These are phyloP conservation scores for Mycena maculata DNA, from an alignment of 768 basidiomycete genomes.

Conservation along the genomic window DNA sequence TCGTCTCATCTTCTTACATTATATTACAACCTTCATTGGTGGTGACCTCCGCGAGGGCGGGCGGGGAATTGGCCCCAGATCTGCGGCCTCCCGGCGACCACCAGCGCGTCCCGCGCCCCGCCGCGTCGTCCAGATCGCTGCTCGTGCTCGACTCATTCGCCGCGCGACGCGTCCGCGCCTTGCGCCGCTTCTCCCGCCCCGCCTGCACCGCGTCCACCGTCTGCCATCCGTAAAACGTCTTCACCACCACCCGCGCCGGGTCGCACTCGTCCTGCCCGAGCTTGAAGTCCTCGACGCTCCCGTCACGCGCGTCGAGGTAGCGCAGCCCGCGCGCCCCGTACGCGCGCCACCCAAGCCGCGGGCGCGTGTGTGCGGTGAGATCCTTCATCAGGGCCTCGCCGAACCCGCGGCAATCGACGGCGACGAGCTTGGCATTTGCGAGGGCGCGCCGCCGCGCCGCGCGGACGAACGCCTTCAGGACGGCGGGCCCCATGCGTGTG, in stretches of 20 bases:
- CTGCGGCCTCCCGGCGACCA: constrained; percentile 44
- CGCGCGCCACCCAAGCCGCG: constrained; percentile 79
- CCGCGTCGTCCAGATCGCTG: constrained; percentile 44
- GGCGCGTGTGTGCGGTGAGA: constrained; percentile 66
- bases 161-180: constrained; percentile 56
- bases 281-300: constrained; percentile 68
- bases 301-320: constrained; percentile 79
- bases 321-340: constrained; percentile 76
- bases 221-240: constrained; percentile 90
- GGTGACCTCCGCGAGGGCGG: constrained; percentile 15
- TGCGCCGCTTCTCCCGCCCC: constrained; percentile 75
- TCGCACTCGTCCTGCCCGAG: constrained; percentile 88
- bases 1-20: constrained; percentile 27
- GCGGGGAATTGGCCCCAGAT: constrained; percentile 36
- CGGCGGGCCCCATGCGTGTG: constrained; percentile 72
- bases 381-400: constrained; percentile 74
- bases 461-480: constrained; percentile 76
- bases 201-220: constrained; percentile 81
- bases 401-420: constrained; percentile 81
- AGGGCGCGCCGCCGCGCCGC: constrained; percentile 60
- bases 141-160: constrained; percentile 51
- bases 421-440: constrained; percentile 68
- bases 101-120: constrained; percentile 42
- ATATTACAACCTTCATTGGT: constrained; percentile 25
- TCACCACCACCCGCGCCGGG: constrained; percentile 74